Evolutionary conservation across 768 basidiomycete species (phyloP), one percentile per base, ranked within the genome.

Genomic region (Pisolithus albus): DNA sequence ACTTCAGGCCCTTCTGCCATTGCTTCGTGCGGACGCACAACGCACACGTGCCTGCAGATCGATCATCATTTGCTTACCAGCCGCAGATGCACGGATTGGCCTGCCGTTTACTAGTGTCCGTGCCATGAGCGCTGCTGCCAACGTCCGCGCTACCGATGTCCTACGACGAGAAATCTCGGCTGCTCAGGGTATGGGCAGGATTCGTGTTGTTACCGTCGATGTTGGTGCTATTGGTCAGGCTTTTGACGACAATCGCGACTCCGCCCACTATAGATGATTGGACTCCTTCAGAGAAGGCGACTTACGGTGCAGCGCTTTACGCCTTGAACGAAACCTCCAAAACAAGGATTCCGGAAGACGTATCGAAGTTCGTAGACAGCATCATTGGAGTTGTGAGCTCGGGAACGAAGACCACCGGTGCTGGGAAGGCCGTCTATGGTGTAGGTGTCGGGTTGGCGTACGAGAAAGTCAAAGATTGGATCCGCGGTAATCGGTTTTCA

Each of bases 121-220:
- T 52, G 80, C 87, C 10, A 91, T 92, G 86, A 82, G 80, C 55
- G 82, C 85, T 28, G 83, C 82, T 4, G 80, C 82, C 46, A 89
- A 84, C 15, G 70, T 86, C 19, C 82, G 84, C 41, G 90, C 75
- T 0, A 73, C 80, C 11, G 86, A 90, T 54, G 78, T 91, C 21
- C 77, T 92, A 26, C 79, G 88, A 16, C 72, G 88, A 19, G 90
- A 92, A 70, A 79, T 85, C 5, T 80, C 81, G 51, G 71, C 75
- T 1, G 82, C 86, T 73, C 78, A 75, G 61, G 81, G 82, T 57
- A 80, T 88, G 87, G 50, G 70, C 5, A 46, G 48, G 13, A 57
- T 56, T 51, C 62, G 79, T 56, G 75, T 91, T 16, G 80, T 88
- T 55, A 74, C 81, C 9, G 77, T 86, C 4, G 88, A 92, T 62